Conservation (phyloP, 2,329 filamentous ascomycete genomes). For the Fusarium pseudonygamai region DNA sequence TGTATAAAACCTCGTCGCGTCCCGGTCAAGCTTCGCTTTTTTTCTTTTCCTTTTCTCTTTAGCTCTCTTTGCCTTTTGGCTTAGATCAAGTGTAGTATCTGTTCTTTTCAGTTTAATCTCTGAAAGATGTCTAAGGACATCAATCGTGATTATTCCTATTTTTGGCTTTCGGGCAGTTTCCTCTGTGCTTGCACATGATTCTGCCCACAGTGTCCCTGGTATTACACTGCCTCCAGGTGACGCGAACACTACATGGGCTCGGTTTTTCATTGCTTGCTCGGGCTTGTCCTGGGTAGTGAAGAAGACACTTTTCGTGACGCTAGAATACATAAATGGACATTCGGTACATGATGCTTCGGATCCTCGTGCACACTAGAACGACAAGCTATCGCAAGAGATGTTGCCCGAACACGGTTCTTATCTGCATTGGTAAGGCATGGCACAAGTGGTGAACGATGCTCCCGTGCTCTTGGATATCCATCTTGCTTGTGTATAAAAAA, state of each 20-base stretch:
- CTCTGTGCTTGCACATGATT: conserved; percentile 51
- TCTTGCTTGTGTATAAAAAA: not conserved
- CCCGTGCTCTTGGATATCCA: not conserved
- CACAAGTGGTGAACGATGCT: not conserved
- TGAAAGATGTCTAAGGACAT: conserved; percentile 27
- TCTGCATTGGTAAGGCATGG: not conserved
- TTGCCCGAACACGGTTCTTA: no score
- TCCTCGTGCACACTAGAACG: not conserved
- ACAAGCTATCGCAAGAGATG: no score
- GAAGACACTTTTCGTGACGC: conserved; percentile 38
- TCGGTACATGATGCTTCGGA: no score
- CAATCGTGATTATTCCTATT: conserved; percentile 79
- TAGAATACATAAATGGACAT: not conserved
- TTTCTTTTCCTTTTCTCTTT: conserved; percentile 47
- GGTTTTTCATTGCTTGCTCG: conserved; percentile 49
- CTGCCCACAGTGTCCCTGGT: conserved; percentile 52
- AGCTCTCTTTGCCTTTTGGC: conserved; percentile 67
- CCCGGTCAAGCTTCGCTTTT: conserved; percentile 26
- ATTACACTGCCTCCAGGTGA: conserved; percentile 55
- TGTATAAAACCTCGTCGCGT: conserved; percentile 36
- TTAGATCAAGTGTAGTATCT: conserved; percentile 33
- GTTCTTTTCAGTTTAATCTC: conserved; percentile 33
- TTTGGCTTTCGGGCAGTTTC: conserved; percentile 47
- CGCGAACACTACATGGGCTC: conserved; percentile 46
- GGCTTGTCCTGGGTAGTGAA: conserved; percentile 47